A percentile compares a stretch with the other conserved stretches of the same genome.
phyloP scores from a whole-genome alignment of 805 yeast species.

The Metschnikowia santaceciliae region DNA sequence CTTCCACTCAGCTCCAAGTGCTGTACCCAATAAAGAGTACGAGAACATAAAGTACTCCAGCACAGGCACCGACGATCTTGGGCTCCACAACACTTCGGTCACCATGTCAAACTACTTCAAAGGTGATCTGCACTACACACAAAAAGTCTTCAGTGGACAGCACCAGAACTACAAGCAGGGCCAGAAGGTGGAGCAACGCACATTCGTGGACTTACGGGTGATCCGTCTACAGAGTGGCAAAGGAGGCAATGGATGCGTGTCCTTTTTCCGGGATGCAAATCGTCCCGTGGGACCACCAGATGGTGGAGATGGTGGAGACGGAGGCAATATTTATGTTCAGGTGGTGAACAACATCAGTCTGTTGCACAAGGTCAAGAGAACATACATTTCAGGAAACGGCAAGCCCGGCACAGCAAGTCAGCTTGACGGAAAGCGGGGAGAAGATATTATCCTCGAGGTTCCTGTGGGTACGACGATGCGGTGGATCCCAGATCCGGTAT shows the following conservation, averaged over 20 bases:
- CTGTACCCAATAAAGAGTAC: conserved; percentile 1
- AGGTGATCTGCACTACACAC: conserved; percentile 39
- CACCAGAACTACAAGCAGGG: conserved; percentile 26
- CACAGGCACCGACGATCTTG: conserved; percentile 10
- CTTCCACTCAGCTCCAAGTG: not conserved
- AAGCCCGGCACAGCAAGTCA: conserved; percentile 68
- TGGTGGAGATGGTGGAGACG: conserved; percentile 98
- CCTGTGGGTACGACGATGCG: conserved; percentile 87
- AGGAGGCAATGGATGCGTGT: conserved; percentile 87
- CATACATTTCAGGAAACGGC: conserved; percentile 73
- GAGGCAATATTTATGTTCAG: conserved; percentile 82
- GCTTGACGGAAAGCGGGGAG: conserved; percentile 82
- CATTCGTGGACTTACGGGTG: conserved; percentile 49
- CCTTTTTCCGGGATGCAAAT: conserved; percentile 85
- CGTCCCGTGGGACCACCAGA: conserved; percentile 90
- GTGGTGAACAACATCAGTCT: conserved; percentile 72
- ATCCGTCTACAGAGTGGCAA: conserved; percentile 68
- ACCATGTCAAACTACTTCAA: conserved; percentile 34
- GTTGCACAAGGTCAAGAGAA: conserved; percentile 62
- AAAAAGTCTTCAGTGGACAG: conserved; percentile 35
- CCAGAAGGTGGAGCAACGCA: conserved; percentile 32
- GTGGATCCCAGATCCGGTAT: conserved; percentile 77
- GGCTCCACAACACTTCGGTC: conserved; percentile 10
- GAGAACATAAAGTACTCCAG: conserved; percentile 8
- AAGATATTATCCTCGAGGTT: conserved; percentile 73